Evolutionary conservation across 2,329 filamentous ascomycete genomes (phyloP).

Genomic region (Mycocentrospora acerina): DNA sequence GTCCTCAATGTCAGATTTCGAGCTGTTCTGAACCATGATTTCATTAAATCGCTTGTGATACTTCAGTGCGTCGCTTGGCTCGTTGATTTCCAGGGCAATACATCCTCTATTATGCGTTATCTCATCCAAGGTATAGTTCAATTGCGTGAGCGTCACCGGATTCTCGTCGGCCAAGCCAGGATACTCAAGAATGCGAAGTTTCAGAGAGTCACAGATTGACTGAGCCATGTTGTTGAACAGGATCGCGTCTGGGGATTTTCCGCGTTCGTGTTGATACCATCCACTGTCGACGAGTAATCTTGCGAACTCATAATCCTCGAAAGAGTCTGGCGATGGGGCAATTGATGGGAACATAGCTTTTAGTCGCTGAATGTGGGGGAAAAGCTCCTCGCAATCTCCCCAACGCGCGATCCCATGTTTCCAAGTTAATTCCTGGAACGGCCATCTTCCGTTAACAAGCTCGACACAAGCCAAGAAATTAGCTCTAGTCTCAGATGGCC

Average conservation of each 20-base stretch:
- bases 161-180: neutral
- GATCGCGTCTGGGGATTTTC: neutral
- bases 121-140: no score
- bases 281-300: no score
- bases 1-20: neutral
- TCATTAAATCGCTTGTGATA: neutral
- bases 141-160: neutral
- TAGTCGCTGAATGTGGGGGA: no score
- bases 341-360: no score
- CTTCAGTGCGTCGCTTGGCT: neutral
- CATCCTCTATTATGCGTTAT: neutral
- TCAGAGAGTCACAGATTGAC: neutral
- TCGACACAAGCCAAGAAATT: neutral
- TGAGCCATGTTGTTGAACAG: neutral
- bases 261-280: slow-evolving; percentile 2
- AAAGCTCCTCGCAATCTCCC: no score
- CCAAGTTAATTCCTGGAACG: no score
- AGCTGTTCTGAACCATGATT: neutral
- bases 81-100: neutral
- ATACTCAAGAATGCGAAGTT: neutral
- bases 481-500: neutral
- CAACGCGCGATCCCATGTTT: no score
- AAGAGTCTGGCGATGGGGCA: no score
- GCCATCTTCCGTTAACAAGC: no score
- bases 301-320: no score